Evolutionary conservation across 2,329 filamentous ascomycete species (phyloP).

Genomic region (Pyricularia pennisetigena): DNA sequence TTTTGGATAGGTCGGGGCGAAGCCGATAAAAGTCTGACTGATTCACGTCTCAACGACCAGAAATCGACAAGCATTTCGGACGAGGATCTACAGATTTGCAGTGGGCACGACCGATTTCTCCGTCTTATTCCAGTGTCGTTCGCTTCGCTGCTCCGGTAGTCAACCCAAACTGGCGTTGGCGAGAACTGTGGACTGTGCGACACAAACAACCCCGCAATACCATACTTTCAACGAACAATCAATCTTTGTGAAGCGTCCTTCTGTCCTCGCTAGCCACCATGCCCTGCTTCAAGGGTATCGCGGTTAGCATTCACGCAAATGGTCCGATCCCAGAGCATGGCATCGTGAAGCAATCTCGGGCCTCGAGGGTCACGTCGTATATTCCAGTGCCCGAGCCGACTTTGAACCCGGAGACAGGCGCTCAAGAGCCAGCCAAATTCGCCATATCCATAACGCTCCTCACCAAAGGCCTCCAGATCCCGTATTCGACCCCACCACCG

Average conservation of each 20-base stretch:
- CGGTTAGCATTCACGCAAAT: conserved; percentile 87
- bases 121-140: background rate
- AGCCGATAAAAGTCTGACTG: background rate
- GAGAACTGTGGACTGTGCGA: background rate
- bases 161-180: background rate
- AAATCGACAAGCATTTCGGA: background rate
- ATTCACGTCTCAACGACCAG: background rate
- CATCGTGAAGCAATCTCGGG: conserved; percentile 85
- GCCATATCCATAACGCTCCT: conserved; percentile 96
- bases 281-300: conserved; percentile 99
- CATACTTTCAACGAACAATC: background rate
- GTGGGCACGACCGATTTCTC: background rate
- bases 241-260: background rate
- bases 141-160: background rate
- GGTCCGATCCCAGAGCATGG: conserved; percentile 84
- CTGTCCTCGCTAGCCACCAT: conserved; percentile 27
- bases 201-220: background rate
- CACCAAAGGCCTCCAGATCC: conserved; percentile 78
- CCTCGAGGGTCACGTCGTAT: conserved; percentile 91
- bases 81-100: background rate
- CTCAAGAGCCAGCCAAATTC: conserved; percentile 89
- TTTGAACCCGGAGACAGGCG: conserved; percentile 58
- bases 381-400: conserved; percentile 90
- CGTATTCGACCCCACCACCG: conserved; percentile 82
- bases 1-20: background rate